These are phyloP conservation scores for Claviceps sp. DNA, from an alignment of 2,329 filamentous ascomycete genomes.

Conservation along the genomic window DNA sequence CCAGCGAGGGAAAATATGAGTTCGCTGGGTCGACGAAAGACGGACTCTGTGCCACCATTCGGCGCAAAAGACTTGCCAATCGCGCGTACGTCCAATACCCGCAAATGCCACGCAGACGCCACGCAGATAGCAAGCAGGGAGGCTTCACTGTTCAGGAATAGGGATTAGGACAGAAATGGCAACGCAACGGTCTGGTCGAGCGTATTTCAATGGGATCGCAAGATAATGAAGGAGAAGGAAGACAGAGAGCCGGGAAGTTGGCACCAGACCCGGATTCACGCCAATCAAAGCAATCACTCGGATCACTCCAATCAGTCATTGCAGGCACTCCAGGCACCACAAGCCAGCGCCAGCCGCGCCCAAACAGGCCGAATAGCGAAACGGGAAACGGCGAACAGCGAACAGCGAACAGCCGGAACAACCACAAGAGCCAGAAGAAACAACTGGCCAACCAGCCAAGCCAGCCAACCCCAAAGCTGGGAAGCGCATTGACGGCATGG, in stretches of 20 bases:
- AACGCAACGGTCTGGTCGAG: not conserved
- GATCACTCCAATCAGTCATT: no score
- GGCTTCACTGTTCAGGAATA: not conserved
- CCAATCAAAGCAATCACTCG: not conserved
- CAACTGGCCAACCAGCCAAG: not conserved
- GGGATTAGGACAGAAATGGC: not conserved
- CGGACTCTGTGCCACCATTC: not conserved
- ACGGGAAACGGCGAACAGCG: no score
- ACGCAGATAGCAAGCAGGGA: not conserved
- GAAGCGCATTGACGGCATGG: not conserved
- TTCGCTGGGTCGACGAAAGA: not conserved
- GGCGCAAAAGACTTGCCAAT: not conserved
- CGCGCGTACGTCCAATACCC: not conserved
- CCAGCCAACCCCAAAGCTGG: not conserved
- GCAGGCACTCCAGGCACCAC: not conserved
- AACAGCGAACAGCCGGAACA: no score
- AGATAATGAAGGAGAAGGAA: conserved; percentile 1
- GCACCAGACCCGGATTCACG: not conserved
- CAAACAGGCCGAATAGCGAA: no score
- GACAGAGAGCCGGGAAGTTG: conserved; percentile 3
- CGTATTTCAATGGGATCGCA: not conserved
- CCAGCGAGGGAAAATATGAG: not conserved
- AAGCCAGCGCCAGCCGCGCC: not conserved
- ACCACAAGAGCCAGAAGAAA: no score
- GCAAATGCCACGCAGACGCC: not conserved